Conservation (phyloP, 2,329 filamentous ascomycete species). For the Botrytis galanthina region DNA sequence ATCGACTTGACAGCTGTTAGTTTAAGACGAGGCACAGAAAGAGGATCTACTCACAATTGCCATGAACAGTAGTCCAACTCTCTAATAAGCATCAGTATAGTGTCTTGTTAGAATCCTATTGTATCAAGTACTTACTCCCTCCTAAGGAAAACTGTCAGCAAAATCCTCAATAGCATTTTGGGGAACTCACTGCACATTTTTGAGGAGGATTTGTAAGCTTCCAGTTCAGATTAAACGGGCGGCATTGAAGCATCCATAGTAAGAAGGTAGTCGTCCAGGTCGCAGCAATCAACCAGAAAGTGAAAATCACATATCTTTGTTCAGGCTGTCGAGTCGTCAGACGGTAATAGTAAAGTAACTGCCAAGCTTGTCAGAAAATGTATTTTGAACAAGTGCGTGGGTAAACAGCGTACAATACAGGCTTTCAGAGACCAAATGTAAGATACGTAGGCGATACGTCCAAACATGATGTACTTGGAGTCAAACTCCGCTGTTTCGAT, state of each 20-base stretch:
- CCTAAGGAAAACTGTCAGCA: background rate
- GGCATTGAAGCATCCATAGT: background rate
- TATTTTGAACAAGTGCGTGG: background rate
- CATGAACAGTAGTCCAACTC: background rate
- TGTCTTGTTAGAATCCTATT: rapidly evolving
- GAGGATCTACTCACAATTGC: background rate
- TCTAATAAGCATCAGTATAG: background rate
- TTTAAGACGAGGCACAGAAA: background rate
- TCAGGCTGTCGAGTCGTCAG: slow-evolving; percentile 24
- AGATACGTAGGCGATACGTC: slow-evolving; percentile 25
- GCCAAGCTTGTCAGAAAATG: background rate
- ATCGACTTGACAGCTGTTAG: slow-evolving; percentile 21
- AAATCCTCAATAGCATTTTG: background rate
- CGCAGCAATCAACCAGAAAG: background rate
- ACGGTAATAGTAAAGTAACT: slow-evolving; percentile 31
- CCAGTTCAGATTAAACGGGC: slow-evolving; percentile 3
- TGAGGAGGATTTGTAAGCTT: background rate
- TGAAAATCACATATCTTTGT: background rate
- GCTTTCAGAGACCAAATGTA: slow-evolving; percentile 33
- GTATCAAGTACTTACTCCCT: background rate
- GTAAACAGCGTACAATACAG: slow-evolving; percentile 27
- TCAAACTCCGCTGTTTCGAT: slow-evolving; percentile 25
- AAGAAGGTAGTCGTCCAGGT: background rate
- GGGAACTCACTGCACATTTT: slow-evolving; percentile 15
- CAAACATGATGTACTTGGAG: slow-evolving; percentile 26